phyloP scores from a whole-genome alignment of 768 basidiomycete species.

The Polyporus arcularius region DNA sequence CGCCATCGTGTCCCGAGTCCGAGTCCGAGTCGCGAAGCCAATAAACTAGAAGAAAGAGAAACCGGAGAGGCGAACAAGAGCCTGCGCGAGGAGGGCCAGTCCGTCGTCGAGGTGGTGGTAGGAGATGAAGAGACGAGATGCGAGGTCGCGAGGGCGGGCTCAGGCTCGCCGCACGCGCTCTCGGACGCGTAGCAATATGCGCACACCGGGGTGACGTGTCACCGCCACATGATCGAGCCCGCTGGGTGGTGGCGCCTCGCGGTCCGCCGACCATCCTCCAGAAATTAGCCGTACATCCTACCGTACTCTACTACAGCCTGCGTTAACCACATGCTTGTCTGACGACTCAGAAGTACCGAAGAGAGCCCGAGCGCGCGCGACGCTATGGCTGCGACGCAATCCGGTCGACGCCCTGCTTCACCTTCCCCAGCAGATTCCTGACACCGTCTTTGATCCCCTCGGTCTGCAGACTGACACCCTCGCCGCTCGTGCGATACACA shows the following conservation, averaged over 20 bases:
- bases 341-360: constrained; percentile 5
- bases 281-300: constrained; percentile 18
- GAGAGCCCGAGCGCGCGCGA: constrained; percentile 8
- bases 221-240: constrained; percentile 19
- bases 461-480: constrained; percentile 68
- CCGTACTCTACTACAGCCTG: constrained; percentile 1
- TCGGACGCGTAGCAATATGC: constrained; percentile 14
- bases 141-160: constrained; percentile 10
- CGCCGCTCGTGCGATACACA: constrained; percentile 80
- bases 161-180: neutral
- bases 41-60: constrained; percentile 11
- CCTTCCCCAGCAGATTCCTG: constrained; percentile 82
- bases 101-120: constrained; percentile 6
- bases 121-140: neutral
- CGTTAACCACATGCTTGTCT: neutral
- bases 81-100: neutral
- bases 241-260: constrained; percentile 6
- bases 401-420: constrained; percentile 80
- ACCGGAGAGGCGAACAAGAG: constrained; percentile 10
- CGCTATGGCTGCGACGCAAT: constrained; percentile 38
- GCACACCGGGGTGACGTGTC: constrained; percentile 20
- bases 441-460: constrained; percentile 91
- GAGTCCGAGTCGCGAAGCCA: constrained; percentile 19
- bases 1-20: constrained; percentile 39
- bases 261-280: constrained; percentile 21